Percentiles rank a stretch among this genome's conserved stretches.
Evolutionary conservation across 208 protist genomes (phyloP).

Genomic region (Leptomonas seymouri): DNA sequence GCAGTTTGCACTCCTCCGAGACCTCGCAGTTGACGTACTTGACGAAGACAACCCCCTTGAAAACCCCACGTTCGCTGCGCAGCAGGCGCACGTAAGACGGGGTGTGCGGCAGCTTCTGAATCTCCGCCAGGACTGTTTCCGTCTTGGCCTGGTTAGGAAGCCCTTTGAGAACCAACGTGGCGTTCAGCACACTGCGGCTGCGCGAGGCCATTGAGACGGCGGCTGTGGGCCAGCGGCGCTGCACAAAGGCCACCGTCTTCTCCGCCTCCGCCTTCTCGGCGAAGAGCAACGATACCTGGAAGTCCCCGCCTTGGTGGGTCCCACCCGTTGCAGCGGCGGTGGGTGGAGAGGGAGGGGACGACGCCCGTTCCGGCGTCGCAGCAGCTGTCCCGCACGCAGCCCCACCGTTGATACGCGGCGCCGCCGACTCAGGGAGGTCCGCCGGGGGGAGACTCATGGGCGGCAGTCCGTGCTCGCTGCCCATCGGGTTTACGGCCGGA

Average conservation of each 20-base stretch:
- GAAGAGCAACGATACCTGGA: slow-evolving; percentile 73
- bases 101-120: slow-evolving; percentile 57
- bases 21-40: slow-evolving; percentile 93
- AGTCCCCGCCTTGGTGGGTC: slow-evolving; percentile 28
- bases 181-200: slow-evolving; percentile 62
- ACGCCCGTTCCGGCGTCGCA: neutral
- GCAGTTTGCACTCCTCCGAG: slow-evolving; percentile 90
- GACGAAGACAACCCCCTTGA: slow-evolving; percentile 80
- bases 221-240: slow-evolving; percentile 65
- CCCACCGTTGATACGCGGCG: neutral
- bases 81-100: slow-evolving; percentile 87
- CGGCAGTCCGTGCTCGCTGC: slow-evolving; percentile 36
- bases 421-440: slow-evolving; percentile 20
- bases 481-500: slow-evolving; percentile 28
- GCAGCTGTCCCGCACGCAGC: too few species aligned
- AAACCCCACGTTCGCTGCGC: slow-evolving; percentile 80
- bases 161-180: slow-evolving; percentile 83
- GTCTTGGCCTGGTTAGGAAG: slow-evolving; percentile 72
- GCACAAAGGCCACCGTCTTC: slow-evolving; percentile 52
- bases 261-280: slow-evolving; percentile 76
- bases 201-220: slow-evolving; percentile 53
- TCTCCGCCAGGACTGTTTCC: slow-evolving; percentile 61
- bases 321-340: neutral
- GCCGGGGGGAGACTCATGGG: slow-evolving; percentile 57
- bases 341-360: neutral